These are phyloP conservation scores for Moesziomyces sp. DNA, from an alignment of 1,284 basidiomycete species.

Conservation along the genomic window DNA sequence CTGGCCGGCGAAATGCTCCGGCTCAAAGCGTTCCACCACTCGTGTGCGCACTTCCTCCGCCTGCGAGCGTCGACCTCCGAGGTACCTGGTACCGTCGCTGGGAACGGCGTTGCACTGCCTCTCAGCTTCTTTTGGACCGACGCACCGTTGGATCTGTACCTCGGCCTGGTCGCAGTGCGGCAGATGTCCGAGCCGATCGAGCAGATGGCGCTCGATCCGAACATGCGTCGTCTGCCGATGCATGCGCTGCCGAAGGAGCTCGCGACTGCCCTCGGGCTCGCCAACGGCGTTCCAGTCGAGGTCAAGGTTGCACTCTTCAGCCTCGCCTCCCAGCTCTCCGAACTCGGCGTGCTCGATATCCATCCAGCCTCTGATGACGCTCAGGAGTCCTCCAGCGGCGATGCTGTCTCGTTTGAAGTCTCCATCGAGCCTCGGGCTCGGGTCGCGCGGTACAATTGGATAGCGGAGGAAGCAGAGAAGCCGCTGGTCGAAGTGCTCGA, in stretches of 20 bases:
- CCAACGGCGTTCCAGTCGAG: constrained; percentile 2
- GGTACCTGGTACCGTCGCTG: neutral
- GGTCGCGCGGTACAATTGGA: constrained; percentile 37
- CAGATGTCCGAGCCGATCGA: constrained; percentile 20
- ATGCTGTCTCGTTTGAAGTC: neutral
- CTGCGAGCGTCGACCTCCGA: constrained; percentile 1
- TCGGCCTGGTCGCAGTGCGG: constrained; percentile 21
- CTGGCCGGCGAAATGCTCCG: constrained; percentile 38
- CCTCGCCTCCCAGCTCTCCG: constrained; percentile 33
- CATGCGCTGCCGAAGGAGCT: constrained; percentile 19
- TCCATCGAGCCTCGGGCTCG: constrained; percentile 16
- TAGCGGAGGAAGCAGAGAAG: constrained; percentile 12
- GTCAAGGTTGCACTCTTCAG: constrained; percentile 31
- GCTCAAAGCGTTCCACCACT: constrained; percentile 48
- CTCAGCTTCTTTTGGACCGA: constrained; percentile 56
- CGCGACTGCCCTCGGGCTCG: constrained; percentile 28
- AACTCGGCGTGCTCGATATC: constrained; percentile 17
- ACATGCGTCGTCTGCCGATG: constrained; percentile 16
- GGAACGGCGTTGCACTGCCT: constrained; percentile 2
- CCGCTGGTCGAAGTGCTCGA: constrained; percentile 19
- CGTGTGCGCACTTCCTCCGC: constrained; percentile 20
- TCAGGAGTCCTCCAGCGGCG: neutral
- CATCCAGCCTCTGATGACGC: neutral
- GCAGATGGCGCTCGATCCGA: constrained; percentile 14
- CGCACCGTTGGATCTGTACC: constrained; percentile 42